These are phyloP conservation scores for Dactylorhiza incarnata DNA, from an alignment of 106 monocot species.

Conservation along the genomic window DNA sequence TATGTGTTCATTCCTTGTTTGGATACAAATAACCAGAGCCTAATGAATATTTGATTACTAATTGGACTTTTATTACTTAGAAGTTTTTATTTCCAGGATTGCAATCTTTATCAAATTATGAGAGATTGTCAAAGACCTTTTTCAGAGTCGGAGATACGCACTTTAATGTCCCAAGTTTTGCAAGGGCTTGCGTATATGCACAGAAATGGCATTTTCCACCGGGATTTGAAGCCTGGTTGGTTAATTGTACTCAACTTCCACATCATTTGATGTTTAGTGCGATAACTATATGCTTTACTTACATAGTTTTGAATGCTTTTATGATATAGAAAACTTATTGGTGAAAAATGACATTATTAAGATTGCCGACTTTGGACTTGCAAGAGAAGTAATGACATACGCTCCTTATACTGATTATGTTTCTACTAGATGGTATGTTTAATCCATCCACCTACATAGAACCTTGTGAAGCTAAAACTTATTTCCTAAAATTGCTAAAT, in stretches of 20 bases:
- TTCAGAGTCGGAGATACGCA: conserved; percentile 69
- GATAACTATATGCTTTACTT: neutral
- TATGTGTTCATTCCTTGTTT: neutral
- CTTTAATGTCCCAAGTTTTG: conserved; percentile 67
- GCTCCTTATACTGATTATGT: conserved; percentile 98
- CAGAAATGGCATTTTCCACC: conserved; percentile 78
- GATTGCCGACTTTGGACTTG: conserved; percentile 91
- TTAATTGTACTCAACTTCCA: neutral
- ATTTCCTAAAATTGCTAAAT: conserved; percentile 4
- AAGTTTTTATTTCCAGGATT: neutral
- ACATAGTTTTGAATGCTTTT: neutral
- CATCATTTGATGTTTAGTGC: neutral
- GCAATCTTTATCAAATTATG: conserved; percentile 77
- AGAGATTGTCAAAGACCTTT: conserved; percentile 38
- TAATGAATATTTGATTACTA: neutral
- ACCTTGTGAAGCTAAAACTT: neutral
- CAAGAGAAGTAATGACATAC: conserved; percentile 74
- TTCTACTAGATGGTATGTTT: conserved; percentile 91
- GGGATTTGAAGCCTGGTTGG: conserved; percentile 92
- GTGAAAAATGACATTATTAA: conserved; percentile 62
- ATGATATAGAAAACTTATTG: conserved; percentile 63
- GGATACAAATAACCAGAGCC: neutral
- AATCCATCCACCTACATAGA: neutral
- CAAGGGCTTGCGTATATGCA: conserved; percentile 88
- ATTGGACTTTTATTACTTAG: neutral